Base-by-base conservation (phyloP, 208 protist genomes). In the Wallacemonas sp. region DNA sequence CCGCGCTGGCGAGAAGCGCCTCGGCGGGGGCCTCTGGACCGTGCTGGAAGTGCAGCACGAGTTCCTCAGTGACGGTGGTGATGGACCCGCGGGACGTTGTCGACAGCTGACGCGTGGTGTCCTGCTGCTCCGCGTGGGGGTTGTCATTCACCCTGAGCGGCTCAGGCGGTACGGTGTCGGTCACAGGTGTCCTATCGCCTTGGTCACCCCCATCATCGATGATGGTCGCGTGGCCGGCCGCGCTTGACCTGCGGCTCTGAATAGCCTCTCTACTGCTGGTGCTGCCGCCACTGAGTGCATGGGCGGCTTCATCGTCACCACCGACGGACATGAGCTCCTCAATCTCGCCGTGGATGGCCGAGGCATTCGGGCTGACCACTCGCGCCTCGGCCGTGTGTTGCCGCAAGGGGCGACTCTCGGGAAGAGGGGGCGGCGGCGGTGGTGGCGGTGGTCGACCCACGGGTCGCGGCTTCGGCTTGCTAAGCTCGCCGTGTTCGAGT, bases 11-110 rank as follows among this genome's bases (percentile, higher is more conserved):
- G n/a, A n/a, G n/a, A n/a, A 46, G 19, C 41, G 41, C 17, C 15
- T 6, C 15, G 17, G 17, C 41, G 41, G 17, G 17, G 15, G 41
- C 17, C 19, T 12, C 17, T 6, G 41, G 5, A 6, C 5, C 17
- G 9, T 12, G 41, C 0, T 46, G 41, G 22, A 57, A 57, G 30
- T 57, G 50, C 30, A 57, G n/a, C 30, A 57, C 50, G 50, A 57
- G 50, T 13, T 57, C 50, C 32, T 57, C 50, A 9, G 50, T 38
- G 0, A 57, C 50, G 5, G 50, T 21, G 8, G 50, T 38, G 12
- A 27, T 32, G 5, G 50, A 57, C n/a, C n/a, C 30, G 30, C 50
- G 50, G n/a, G n/a, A n/a, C n/a, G n/a, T n/a, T n/a, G n/a, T n/a
- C 10, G 41, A 46, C 41, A 24, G 41, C 15, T 12, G n/a, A n/a